phyloP scores from a whole-genome alignment of 1,284 basidiomycete species.

The Leucoagaricus sp. region DNA sequence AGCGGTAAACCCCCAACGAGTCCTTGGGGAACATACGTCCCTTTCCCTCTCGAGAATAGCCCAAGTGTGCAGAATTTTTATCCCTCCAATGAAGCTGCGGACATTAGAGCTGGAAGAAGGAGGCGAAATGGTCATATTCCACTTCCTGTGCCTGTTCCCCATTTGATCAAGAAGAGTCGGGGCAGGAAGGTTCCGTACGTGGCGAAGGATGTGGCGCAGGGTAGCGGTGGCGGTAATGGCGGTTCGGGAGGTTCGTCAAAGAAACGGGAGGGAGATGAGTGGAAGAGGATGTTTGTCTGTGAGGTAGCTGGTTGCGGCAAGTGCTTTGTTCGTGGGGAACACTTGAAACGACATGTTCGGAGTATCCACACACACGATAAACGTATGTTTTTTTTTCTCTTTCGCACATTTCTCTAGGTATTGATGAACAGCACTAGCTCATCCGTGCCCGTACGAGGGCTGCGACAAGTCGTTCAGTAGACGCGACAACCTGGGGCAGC shows the following conservation, averaged over 20 bases:
- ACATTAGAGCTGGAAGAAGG: constrained; percentile 20
- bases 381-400: constrained; percentile 48
- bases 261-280: constrained; percentile 30
- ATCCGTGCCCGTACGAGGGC: constrained; percentile 64
- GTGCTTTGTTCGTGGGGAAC: constrained; percentile 75
- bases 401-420: neutral
- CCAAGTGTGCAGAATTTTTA: constrained; percentile 6
- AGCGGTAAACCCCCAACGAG: constrained; percentile 18
- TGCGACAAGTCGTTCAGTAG: constrained; percentile 80
- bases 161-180: constrained; percentile 76
- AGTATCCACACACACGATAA: constrained; percentile 81
- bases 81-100: constrained; percentile 8
- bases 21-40: constrained; percentile 9
- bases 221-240: constrained; percentile 19
- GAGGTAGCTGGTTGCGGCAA: constrained; percentile 72
- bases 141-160: constrained; percentile 65
- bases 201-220: constrained; percentile 23
- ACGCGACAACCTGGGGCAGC: constrained; percentile 80
- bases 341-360: constrained; percentile 75
- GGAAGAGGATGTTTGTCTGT: constrained; percentile 66
- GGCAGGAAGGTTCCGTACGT: constrained; percentile 70
- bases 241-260: too few relatives aligned
- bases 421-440: constrained; percentile 59
- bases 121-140: constrained; percentile 37
- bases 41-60: neutral